Base-by-base conservation (phyloP, 805 yeast genomes). In the Ogataea minuta region DNA sequence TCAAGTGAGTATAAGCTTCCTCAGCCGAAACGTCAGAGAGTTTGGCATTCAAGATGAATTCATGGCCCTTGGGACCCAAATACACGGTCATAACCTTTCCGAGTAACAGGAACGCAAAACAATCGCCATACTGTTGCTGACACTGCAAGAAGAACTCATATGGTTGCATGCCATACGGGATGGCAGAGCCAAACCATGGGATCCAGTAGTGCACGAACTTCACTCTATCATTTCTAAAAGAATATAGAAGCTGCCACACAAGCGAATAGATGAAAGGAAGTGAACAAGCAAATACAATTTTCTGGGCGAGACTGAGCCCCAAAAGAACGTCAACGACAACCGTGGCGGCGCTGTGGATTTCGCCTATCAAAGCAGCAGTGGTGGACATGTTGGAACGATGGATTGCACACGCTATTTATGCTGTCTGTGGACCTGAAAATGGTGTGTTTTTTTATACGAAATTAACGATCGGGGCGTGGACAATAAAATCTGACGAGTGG, bases 31-130 rank as follows among this genome's bases (percentile, higher is more conserved):
- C 98, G 54, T 88, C 95, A 21, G 81, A 77, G 38, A 84, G 72
- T 66, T 86, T 90, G 29, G 96, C 87, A 64, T 93, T 93, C 53
- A 93, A 79, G 31, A 91, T 88, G 60, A 93, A 90, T 63, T 93
- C 99, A 64, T 93, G 96, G 51, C 99, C 99, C 66, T 86, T 86
- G 53, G 98, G 97, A 34, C 98, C 99, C 54, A 93, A 70, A 59
- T 87, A 89, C 41, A 93, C 99, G 5, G 97, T 90, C 95, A 91
- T 88, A 27, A 80, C 83, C 57, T 78, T 84, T 39, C 99, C 99
- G 52, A 93, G 71, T 62, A 93, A 64, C 47, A 90, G 76, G 58
- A 93, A 93, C 17, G 97, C 81, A 59, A 89, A 93, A 35, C 88
- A 86, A 63, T 93, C 97, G 48, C 99, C 99, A 57, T 91, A 78